Base-by-base conservation (phyloP, 345 rosid species). In the Moringa oleifera region DNA sequence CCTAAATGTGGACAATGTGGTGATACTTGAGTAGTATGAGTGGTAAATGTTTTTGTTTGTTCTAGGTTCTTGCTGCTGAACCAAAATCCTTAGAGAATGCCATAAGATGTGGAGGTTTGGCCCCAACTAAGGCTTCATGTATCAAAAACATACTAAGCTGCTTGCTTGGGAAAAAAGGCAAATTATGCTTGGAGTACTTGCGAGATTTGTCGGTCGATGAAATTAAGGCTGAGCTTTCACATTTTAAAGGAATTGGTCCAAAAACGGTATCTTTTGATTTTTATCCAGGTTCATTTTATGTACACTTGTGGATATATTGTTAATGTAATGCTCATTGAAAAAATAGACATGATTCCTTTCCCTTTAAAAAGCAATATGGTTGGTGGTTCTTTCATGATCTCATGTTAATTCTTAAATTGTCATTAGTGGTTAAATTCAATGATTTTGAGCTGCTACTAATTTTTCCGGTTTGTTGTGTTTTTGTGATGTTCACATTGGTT, bases 81-180 rank as follows among this genome's bases (percentile, higher is more conserved):
- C 20, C 79, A 0, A 83, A 71, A 57, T 68, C 60, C 37, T 41
- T 92, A 41, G 95, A 92, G 76, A 61, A 59, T 75, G 88, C 91
- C 23, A 92, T 92, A 67, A 73, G 93, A 70, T 89, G 95, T 72
- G 97, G 95, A 65, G 98, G 98, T 59, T 75, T 92, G 71, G 95
- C 98, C 6, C 93, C 97, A 0, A 85, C 79, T 20, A 89, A 87
- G 70, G 83, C 94, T 20, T 68, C 88, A 16, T 89, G 93, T 66
- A 85, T 92, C 49, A 85, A 80, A 75, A 87, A 87, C 77, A 64
- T 92, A 13, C 69, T 87, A 67, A 77, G 31, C 62, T 74, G 79
- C 61, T 77, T 92, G 78, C 74, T 80, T 46, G 77, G 80, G 58
- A 81, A 78, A 36, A 87, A 68, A 66, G 91, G 95, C 53, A 79